These are phyloP conservation scores for Microdochium nivale DNA, from an alignment of 2,329 filamentous ascomycete genomes.

Conservation along the genomic window DNA sequence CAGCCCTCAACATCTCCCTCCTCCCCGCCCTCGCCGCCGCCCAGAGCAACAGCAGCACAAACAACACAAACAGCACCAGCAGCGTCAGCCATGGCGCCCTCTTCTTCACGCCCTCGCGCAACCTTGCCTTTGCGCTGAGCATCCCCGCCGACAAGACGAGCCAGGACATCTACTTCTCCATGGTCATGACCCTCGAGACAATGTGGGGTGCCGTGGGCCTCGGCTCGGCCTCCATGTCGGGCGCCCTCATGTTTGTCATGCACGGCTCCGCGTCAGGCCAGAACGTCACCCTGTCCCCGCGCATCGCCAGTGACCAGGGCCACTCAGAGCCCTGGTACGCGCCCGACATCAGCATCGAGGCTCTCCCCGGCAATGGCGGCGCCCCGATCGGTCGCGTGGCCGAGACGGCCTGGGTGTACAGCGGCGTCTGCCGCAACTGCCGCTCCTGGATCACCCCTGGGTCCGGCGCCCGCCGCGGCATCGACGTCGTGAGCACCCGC, in stretches of 20 bases:
- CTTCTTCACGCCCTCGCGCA: conserved; percentile 16
- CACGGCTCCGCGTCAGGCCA: conserved; percentile 37
- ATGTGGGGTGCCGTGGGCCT: conserved; percentile 49
- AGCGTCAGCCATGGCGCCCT: conserved; percentile 1
- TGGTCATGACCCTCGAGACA: conserved; percentile 34
- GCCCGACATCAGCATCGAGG: conserved; percentile 30
- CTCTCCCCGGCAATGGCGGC: conserved; percentile 37
- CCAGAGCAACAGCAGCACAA: background rate
- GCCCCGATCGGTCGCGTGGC: conserved; percentile 39
- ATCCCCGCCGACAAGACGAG: conserved; percentile 56
- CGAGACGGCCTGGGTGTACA: conserved; percentile 35
- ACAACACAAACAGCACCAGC: background rate
- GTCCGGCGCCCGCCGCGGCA: conserved; percentile 26
- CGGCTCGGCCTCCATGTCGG: conserved; percentile 40
- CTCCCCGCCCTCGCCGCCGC: background rate
- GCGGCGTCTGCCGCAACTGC: conserved; percentile 44
- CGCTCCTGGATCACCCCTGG: conserved; percentile 31
- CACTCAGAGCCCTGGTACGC: conserved; percentile 43
- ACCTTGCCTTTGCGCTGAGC: conserved; percentile 58
- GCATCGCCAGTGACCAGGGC: conserved; percentile 32
- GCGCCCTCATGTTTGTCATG: conserved; percentile 44
- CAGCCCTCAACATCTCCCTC: background rate
- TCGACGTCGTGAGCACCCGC: conserved; percentile 39
- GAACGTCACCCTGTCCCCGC: conserved; percentile 48
- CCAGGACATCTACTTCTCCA: conserved; percentile 44